Evolutionary conservation across 1,284 basidiomycete species (phyloP), one percentile per base, ranked within the genome.

Genomic region (Ustilago trichophora): DNA sequence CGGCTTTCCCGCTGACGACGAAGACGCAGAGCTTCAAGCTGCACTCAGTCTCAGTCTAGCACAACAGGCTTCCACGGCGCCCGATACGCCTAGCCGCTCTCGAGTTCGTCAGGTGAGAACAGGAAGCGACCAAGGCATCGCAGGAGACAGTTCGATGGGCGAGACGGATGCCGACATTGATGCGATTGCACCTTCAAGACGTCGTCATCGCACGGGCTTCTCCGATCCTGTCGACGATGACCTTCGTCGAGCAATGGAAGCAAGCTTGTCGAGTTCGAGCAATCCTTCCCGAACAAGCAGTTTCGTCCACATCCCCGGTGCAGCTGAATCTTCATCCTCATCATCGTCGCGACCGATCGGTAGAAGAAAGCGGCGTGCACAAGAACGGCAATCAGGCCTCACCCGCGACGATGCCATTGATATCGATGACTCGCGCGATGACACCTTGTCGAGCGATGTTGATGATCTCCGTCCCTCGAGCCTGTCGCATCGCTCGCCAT

Each of bases 91-190:
- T 11, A 67, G 51, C 31, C 57, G 58, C 16, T 63, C 60, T 22
- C 58, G 67, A 19, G 50, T 57, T 9, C 62, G 73, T 13, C 57
- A 49, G 36, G 52, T 52, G 2, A 52, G 50, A 22, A 59, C 41
- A 16, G 57, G 32, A 5, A 68, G 45, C 56, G 43, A 27, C 32
- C 59, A 55, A 33, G 32, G 34, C n/a, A 33, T 13, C 6, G 34
- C 44, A 27, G 34, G 32, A 3, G 24, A 51, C 27, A 37, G 35
- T 25, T 29, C 41, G 22, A 49, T 64, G 52, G 60, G 43, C 18
- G 71, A 72, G 51, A 75, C 72, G 5, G 75, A 77, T 45, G 72
- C 53, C 19, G 69, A 77, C 41, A 62, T 77, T n/a, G 75, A 77
- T 36, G 66, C 67, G 3, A 76, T 77, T 18, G 75, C 75, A 4